Evolutionary conservation across 1,284 basidiomycete genomes (phyloP).

Genomic region (Athelia sp.): DNA sequence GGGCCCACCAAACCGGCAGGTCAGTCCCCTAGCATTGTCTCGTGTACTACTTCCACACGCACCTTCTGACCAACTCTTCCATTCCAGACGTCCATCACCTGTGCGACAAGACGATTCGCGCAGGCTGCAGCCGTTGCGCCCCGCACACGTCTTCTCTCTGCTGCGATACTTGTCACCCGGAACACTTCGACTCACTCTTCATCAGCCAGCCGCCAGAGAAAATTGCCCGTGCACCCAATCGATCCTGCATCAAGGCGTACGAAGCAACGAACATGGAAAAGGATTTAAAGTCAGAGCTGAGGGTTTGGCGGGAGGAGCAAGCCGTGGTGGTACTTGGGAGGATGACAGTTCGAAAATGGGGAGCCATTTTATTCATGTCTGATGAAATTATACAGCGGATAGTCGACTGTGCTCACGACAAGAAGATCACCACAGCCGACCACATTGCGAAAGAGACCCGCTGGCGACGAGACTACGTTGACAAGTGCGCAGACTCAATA

Average conservation of each 20-base stretch:
- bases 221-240: constrained; percentile 1
- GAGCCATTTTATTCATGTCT: constrained; percentile 8
- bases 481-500: no score
- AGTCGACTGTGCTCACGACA: constrained; percentile 9
- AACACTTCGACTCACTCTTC: constrained; percentile 1
- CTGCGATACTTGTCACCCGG: constrained; percentile 9
- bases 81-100: background rate
- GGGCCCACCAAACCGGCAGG: no score
- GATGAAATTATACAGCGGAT: constrained; percentile 9
- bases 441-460: constrained; percentile 6
- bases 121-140: constrained; percentile 4
- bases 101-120: background rate
- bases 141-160: background rate
- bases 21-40: no score
- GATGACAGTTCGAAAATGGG: constrained; percentile 5
- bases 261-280: background rate
- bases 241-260: constrained; percentile 1
- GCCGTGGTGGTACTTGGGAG: constrained; percentile 4
- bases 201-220: background rate
- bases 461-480: background rate
- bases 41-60: background rate
- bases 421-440: constrained; percentile 7
- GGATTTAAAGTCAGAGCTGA: constrained; percentile 1
- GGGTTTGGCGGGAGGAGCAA: constrained; percentile 5
- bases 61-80: no score